Evolutionary conservation across 805 yeast genomes (phyloP).

Genomic region (Millerozyma acaciae): DNA sequence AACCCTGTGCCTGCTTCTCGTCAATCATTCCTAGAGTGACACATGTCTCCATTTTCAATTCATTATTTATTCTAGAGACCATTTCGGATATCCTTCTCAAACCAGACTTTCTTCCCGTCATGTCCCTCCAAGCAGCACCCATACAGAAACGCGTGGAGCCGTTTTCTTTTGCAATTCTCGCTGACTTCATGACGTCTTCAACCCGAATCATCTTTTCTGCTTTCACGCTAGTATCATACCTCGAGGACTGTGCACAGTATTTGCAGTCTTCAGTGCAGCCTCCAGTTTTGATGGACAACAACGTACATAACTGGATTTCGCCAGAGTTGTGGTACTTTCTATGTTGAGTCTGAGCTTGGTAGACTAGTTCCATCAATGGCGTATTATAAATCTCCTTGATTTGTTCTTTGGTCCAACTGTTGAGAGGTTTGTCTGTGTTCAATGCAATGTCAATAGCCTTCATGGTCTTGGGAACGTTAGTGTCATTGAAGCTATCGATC

Average conservation of each 20-base stretch:
- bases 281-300: conserved; percentile 72
- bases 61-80: conserved; percentile 57
- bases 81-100: conserved; percentile 58
- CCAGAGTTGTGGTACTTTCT: conserved; percentile 62
- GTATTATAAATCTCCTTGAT: conserved; percentile 58
- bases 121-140: conserved; percentile 89
- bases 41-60: conserved; percentile 70
- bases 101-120: conserved; percentile 72
- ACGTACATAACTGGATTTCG: conserved; percentile 71
- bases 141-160: conserved; percentile 78
- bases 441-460: conserved; percentile 15
- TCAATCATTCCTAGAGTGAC: conserved; percentile 79
- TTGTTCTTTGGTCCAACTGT: conserved; percentile 59
- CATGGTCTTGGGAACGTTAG: not conserved
- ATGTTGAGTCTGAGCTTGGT: conserved; percentile 62
- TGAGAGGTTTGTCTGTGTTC: conserved; percentile 14
- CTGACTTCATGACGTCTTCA: conserved; percentile 62
- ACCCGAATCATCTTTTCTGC: conserved; percentile 61
- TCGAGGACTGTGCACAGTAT: conserved; percentile 73
- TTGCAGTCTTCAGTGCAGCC: conserved; percentile 82
- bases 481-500: conserved; percentile 3
- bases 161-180: conserved; percentile 59
- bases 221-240: conserved; percentile 66
- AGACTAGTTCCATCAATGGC: conserved; percentile 60
- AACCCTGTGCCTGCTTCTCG: conserved; percentile 54